Conservation (phyloP, 192 early-diverging fungal species). For the Thoreauomyces humboldtii region DNA sequence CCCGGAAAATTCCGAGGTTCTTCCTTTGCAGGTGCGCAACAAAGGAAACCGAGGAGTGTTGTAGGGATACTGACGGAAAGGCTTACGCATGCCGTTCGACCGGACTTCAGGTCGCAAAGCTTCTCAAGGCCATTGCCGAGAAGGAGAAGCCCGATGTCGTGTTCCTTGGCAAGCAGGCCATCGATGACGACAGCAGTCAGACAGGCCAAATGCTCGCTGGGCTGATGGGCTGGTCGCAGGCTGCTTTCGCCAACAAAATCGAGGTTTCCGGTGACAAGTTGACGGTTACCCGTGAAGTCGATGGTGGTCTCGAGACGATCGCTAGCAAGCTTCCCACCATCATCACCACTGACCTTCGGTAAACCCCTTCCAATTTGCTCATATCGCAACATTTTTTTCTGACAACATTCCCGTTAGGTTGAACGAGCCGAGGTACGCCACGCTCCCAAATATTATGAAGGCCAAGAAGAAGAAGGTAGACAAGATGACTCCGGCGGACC, state of each 20-base stretch:
- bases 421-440: constrained; percentile 94
- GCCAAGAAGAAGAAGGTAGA: constrained; percentile 97
- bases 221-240: constrained; percentile 89
- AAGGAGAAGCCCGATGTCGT: constrained; percentile 93
- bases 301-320: constrained; percentile 95
- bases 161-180: constrained; percentile 97
- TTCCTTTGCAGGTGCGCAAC: constrained; percentile 69
- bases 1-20: constrained; percentile 55
- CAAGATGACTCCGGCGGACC: constrained; percentile 71
- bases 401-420: constrained; percentile 49
- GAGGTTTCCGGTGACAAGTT: constrained; percentile 66
- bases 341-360: constrained; percentile 92
- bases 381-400: too few relatives aligned
- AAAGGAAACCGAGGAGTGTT: too few relatives aligned
- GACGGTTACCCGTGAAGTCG: constrained; percentile 92
- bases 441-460: constrained; percentile 97
- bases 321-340: constrained; percentile 82
- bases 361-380: constrained; percentile 19
- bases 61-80: too few relatives aligned
- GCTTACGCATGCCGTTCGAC: too few relatives aligned
- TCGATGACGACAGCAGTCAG: constrained; percentile 97
- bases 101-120: constrained; percentile 88
- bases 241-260: constrained; percentile 95
- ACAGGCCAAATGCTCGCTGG: constrained; percentile 99
- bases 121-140: constrained; percentile 81